Conservation (phyloP, 257 asterid genomes). For the Solanum etuberosum region DNA sequence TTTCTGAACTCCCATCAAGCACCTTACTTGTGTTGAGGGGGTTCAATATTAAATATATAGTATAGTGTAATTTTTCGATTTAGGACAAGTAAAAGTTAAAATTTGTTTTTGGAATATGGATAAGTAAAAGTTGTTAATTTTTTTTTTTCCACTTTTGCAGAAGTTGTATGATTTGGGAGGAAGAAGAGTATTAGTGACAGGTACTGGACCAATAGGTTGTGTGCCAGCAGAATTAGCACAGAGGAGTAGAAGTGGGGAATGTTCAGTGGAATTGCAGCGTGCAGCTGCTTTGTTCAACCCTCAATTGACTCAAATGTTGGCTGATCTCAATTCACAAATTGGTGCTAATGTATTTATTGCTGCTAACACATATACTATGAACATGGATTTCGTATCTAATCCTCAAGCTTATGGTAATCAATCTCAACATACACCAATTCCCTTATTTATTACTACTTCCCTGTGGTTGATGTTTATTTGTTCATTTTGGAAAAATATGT, state of each 20-base stretch:
- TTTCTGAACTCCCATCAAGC: too few relatives aligned
- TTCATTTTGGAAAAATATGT: background rate
- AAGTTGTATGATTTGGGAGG: conserved; percentile 54
- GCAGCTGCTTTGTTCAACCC: conserved; percentile 62
- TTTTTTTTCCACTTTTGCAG: conserved; percentile 15
- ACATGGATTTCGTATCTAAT: conserved; percentile 42
- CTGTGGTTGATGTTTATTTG: background rate
- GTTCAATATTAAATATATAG: too few relatives aligned
- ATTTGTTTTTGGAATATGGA: background rate
- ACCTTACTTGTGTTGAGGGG: too few relatives aligned
- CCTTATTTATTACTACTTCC: background rate
- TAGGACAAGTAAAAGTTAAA: too few relatives aligned
- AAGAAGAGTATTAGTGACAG: conserved; percentile 57
- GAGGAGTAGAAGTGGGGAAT: conserved; percentile 54
- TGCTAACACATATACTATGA: conserved; percentile 47
- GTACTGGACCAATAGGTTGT: conserved; percentile 82
- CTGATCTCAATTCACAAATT: conserved; percentile 30
- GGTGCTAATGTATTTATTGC: conserved; percentile 55
- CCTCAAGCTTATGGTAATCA: conserved; percentile 68
- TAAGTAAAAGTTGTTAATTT: background rate
- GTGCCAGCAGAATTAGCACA: conserved; percentile 78
- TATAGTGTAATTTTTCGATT: too few relatives aligned
- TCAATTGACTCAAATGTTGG: conserved; percentile 38
- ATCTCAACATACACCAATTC: background rate
- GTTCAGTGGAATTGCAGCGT: conserved; percentile 43